A percentile compares a stretch with the other conserved stretches of the same genome.
phyloP scores from a whole-genome alignment of 345 rosid species.

The Citrus australasica region DNA sequence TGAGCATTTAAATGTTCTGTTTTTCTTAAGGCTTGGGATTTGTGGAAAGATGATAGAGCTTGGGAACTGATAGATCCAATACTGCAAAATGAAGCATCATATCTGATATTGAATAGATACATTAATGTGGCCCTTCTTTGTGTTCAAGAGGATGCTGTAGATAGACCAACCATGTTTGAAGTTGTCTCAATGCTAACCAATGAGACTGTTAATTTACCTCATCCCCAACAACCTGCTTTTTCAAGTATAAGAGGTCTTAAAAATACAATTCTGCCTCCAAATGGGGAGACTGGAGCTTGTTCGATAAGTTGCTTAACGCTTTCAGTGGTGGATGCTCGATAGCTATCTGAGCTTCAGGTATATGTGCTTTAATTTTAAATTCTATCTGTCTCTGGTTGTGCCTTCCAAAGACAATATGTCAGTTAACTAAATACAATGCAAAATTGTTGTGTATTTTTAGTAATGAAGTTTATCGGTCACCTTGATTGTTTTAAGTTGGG shows the following conservation, averaged over 20 bases:
- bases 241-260: background rate
- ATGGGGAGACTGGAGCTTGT: background rate
- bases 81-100: background rate
- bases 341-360: background rate
- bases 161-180: conserved; percentile 26
- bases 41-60: conserved; percentile 20
- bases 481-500: no score
- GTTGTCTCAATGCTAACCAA: conserved; percentile 22
- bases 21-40: conserved; percentile 28
- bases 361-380: background rate
- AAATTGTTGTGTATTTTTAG: no score
- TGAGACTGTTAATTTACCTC: background rate
- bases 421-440: background rate
- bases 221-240: conserved; percentile 25
- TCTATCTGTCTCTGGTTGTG: background rate
- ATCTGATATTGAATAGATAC: background rate
- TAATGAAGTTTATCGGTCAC: no score
- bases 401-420: background rate
- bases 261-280: background rate
- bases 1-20: background rate
- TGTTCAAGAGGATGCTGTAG: conserved; percentile 20
- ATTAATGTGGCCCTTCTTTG: conserved; percentile 10
- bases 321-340: background rate
- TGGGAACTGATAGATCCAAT: conserved; percentile 11
- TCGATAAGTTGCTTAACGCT: background rate